Percentiles rank a stretch among this genome's conserved stretches.
These are phyloP conservation scores for Lolium rigidum DNA, from an alignment of 176 grass and related monocot species.

Conservation along the genomic window DNA sequence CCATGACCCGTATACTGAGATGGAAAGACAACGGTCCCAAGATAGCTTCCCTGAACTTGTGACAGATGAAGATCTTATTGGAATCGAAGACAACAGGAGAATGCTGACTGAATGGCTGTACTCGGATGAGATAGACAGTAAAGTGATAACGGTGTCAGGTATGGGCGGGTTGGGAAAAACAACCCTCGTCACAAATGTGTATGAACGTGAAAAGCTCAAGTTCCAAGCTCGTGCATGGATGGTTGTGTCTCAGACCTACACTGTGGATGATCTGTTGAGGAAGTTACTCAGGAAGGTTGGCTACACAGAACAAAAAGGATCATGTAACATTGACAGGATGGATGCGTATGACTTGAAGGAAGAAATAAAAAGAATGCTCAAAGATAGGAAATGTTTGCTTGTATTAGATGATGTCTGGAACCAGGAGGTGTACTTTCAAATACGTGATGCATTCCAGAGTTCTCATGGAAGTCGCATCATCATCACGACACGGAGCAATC, in stretches of 20 bases:
- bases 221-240: constrained; percentile 10
- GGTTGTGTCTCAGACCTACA: constrained; percentile 30
- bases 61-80: constrained; percentile 32
- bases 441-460: constrained; percentile 43
- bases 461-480: constrained; percentile 37
- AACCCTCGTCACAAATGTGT: constrained; percentile 24
- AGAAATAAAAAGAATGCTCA: constrained; percentile 10
- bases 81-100: constrained; percentile 28
- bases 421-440: constrained; percentile 35
- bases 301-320: not conserved
- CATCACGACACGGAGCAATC: constrained; percentile 53
- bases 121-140: not conserved
- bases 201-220: constrained; percentile 37
- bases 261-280: constrained; percentile 19
- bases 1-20: not conserved
- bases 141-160: constrained; percentile 20
- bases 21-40: constrained; percentile 8
- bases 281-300: constrained; percentile 18
- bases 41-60: constrained; percentile 27
- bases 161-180: constrained; percentile 41
- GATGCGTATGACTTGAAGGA: constrained; percentile 14
- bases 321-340: constrained; percentile 3
- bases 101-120: constrained; percentile 29
- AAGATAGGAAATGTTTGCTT: constrained; percentile 46
- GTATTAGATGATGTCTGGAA: constrained; percentile 70